Evolutionary conservation across 164 flowering plant genomes (phyloP).

Genomic region (Stephania cephalantha): DNA sequence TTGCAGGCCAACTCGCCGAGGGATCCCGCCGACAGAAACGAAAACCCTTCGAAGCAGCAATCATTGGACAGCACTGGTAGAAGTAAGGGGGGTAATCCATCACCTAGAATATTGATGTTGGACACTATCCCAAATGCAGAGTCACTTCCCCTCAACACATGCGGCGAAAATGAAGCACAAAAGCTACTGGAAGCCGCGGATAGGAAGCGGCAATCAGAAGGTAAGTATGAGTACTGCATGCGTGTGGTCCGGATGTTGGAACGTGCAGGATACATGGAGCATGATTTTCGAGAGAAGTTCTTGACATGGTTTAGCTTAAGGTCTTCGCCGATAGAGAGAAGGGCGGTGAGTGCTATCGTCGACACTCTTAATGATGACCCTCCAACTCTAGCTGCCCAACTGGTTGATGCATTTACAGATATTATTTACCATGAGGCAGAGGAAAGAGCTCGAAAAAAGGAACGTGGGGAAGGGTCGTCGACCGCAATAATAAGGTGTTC

Average conservation of each 20-base stretch:
- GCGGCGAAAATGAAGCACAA: conserved; percentile 25
- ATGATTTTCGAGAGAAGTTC: conserved; percentile 57
- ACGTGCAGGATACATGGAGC: conserved; percentile 48
- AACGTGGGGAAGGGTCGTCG: too few species aligned
- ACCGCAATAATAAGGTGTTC: too few species aligned
- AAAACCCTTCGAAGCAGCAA: conserved; percentile 14
- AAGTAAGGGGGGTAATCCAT: conserved; percentile 11
- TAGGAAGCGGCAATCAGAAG: conserved; percentile 21
- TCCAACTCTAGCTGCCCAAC: conserved; percentile 62
- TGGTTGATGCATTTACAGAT: conserved; percentile 49
- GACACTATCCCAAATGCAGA: background rate
- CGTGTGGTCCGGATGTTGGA: conserved; percentile 58
- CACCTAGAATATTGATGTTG: background rate
- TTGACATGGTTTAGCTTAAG: conserved; percentile 82
- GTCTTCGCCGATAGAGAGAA: conserved; percentile 49
- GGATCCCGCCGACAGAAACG: conserved; percentile 26
- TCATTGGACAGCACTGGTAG: conserved; percentile 19
- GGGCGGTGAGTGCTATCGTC: conserved; percentile 55
- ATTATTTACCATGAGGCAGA: conserved; percentile 33
- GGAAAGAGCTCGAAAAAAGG: conserved; percentile 4
- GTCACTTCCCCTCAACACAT: conserved; percentile 23
- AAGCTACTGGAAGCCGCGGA: conserved; percentile 2
- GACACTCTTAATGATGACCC: conserved; percentile 65
- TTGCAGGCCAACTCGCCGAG: conserved; percentile 19
- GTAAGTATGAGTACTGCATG: conserved; percentile 48